A percentile compares a stretch with the other conserved stretches of the same genome.
Conservation (phyloP, 2,329 filamentous ascomycete species). For the Ascochyta rabiei region DNA sequence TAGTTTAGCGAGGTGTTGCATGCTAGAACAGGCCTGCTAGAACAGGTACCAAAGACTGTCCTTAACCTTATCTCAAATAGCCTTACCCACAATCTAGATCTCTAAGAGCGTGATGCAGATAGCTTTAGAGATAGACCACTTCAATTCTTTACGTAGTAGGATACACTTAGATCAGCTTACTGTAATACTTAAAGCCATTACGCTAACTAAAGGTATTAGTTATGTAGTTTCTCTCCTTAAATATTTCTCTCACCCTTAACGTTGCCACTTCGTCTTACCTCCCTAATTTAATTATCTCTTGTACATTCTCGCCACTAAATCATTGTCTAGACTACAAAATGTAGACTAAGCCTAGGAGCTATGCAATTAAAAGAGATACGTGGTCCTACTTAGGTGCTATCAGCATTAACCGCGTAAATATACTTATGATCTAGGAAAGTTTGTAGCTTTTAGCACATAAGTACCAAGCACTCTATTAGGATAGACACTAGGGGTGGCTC, state of each 20-base stretch:
- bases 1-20: no score
- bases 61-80: no score
- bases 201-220: neutral
- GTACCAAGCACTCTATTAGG: neutral
- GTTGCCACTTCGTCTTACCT: neutral
- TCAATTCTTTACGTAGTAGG: slow-evolving; percentile 8
- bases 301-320: no score
- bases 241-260: slow-evolving; percentile 9
- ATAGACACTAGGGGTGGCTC: slow-evolving; percentile 8
- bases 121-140: slow-evolving; percentile 9
- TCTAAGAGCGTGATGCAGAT: slow-evolving; percentile 5
- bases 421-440: neutral
- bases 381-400: no score
- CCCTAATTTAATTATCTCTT: no score
- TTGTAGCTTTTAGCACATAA: neutral
- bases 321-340: no score
- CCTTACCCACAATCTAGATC: slow-evolving; percentile 6
- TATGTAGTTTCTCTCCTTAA: neutral
- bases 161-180: neutral
- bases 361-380: no score
- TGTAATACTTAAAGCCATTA: neutral
- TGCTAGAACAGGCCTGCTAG: no score
- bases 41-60: no score
- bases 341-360: no score
- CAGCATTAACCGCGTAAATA: neutral